phyloP scores from a whole-genome alignment of 768 basidiomycete species.

The Tubosaeta sp. region DNA sequence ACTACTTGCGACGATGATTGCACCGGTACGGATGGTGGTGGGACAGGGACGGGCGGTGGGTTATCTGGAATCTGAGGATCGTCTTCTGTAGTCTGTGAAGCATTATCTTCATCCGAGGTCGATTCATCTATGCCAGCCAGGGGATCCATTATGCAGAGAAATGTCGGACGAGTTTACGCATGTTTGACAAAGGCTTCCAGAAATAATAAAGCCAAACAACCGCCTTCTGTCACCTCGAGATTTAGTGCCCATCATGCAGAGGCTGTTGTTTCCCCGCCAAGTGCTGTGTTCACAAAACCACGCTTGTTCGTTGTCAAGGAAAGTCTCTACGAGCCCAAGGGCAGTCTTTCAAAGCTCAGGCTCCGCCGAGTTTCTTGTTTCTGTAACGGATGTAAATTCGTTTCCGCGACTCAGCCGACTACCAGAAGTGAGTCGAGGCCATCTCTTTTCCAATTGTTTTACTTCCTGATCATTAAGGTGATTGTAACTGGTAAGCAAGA shows the following conservation, averaged over 20 bases:
- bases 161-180: constrained; percentile 15
- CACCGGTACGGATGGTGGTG: constrained; percentile 31
- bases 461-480: constrained; percentile 12
- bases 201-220: constrained; percentile 24
- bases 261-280: constrained; percentile 1
- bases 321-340: constrained; percentile 10
- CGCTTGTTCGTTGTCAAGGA: constrained; percentile 1
- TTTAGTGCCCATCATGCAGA: constrained; percentile 18
- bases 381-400: constrained; percentile 16
- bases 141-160: constrained; percentile 14
- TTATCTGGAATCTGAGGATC: constrained; percentile 73
- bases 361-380: constrained; percentile 27
- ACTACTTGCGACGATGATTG: constrained; percentile 31
- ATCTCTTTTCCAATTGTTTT: background rate
- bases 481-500: constrained; percentile 25
- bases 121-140: constrained; percentile 37
- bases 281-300: background rate
- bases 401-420: constrained; percentile 16
- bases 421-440: constrained; percentile 25
- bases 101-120: constrained; percentile 55
- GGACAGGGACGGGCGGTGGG: constrained; percentile 38
- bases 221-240: too few relatives aligned
- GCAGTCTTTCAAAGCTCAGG: constrained; percentile 20
- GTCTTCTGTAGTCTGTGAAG: constrained; percentile 83
- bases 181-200: constrained; percentile 23